phyloP scores from a whole-genome alignment of 805 yeast species.

The Barnettozyma vustinii region DNA sequence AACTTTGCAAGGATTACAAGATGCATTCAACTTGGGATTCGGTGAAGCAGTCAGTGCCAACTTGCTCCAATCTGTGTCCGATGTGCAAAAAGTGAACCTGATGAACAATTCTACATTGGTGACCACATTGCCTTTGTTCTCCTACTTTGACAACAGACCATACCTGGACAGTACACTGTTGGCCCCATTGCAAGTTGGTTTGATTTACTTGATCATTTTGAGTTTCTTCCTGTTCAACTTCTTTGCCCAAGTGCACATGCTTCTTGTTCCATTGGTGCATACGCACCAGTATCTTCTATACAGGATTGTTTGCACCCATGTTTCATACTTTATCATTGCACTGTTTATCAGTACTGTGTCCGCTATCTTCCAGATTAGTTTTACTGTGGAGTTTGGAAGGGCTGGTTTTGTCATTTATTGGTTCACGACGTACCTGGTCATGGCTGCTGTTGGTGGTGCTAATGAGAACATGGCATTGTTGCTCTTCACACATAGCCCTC shows the following conservation, averaged over 20 bases:
- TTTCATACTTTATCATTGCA: constrained; percentile 51
- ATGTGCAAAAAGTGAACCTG: constrained; percentile 22
- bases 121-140: constrained; percentile 33
- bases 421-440: constrained; percentile 61
- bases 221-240: constrained; percentile 67
- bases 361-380: constrained; percentile 62
- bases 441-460: constrained; percentile 74
- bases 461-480: constrained; percentile 60
- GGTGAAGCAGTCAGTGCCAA: constrained; percentile 21
- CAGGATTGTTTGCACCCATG: constrained; percentile 45
- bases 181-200: constrained; percentile 73
- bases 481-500: constrained; percentile 50
- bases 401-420: constrained; percentile 73
- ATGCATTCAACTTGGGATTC: constrained; percentile 19
- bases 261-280: constrained; percentile 41
- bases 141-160: constrained; percentile 44
- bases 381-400: constrained; percentile 51
- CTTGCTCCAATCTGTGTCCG: constrained; percentile 26
- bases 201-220: constrained; percentile 63
- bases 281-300: constrained; percentile 43
- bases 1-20: constrained; percentile 33
- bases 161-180: constrained; percentile 41
- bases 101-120: constrained; percentile 20
- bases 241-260: constrained; percentile 48
- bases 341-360: constrained; percentile 55